Percentiles rank a stretch among this genome's conserved stretches.
Conservation (phyloP, 768 basidiomycete species). For the Tulasnella sp. region DNA sequence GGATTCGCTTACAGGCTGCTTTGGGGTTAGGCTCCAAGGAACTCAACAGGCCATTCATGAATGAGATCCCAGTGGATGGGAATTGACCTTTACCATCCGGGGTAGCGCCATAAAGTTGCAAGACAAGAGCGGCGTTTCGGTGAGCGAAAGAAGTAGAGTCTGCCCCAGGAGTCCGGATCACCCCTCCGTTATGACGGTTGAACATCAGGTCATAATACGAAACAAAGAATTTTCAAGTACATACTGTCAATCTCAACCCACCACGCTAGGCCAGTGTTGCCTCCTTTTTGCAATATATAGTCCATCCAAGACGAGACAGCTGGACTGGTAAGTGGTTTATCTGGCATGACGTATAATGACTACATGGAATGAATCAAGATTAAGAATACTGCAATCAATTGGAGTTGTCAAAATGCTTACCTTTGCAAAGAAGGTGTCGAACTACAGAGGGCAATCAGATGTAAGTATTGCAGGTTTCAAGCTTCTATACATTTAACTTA, state of each 20-base stretch:
- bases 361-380: background rate
- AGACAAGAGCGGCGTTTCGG: slow-evolving; percentile 33
- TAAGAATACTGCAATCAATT: background rate
- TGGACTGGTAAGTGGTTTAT: too few species aligned
- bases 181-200: slow-evolving; percentile 26
- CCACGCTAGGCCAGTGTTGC: background rate
- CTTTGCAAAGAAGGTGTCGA: slow-evolving; percentile 19
- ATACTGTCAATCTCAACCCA: slow-evolving; percentile 3
- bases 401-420: background rate
- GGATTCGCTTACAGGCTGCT: slow-evolving; percentile 14
- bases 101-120: slow-evolving; percentile 40
- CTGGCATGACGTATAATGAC: too few species aligned
- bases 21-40: slow-evolving; percentile 15
- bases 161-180: too few species aligned
- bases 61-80: slow-evolving; percentile 33
- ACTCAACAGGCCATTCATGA: slow-evolving; percentile 31
- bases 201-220: slow-evolving; percentile 32
- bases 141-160: slow-evolving; percentile 36
- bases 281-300: background rate
- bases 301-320: background rate
- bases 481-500: too few species aligned
- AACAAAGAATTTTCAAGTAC: background rate
- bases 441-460: background rate
- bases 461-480: background rate
- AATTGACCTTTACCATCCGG: slow-evolving; percentile 15